Percentiles rank a stretch among this genome's conserved stretches.
Evolutionary conservation across 768 basidiomycete species (phyloP).

Genomic region (Clavaria fumosa): DNA sequence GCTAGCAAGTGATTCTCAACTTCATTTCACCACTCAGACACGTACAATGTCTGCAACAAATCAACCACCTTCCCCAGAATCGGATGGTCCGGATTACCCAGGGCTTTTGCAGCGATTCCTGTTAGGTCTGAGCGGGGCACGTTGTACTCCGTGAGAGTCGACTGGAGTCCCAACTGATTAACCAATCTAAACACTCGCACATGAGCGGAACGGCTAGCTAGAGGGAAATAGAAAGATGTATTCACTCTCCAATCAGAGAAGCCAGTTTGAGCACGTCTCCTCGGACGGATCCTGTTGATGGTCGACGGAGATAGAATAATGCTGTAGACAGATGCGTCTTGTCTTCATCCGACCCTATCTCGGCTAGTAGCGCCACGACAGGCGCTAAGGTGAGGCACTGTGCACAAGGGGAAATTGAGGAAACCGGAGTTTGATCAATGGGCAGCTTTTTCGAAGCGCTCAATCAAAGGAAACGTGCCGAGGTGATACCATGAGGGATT

Average conservation of each 20-base stretch:
- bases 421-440: not conserved
- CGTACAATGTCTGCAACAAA: constrained; percentile 33
- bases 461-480: constrained; percentile 32
- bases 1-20: too few species aligned
- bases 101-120: constrained; percentile 34
- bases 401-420: constrained; percentile 1
- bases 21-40: not conserved
- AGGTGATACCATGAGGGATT: constrained; percentile 75
- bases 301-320: constrained; percentile 41
- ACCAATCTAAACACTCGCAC: constrained; percentile 33
- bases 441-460: too few species aligned
- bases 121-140: constrained; percentile 43
- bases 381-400: constrained; percentile 63
- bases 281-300: constrained; percentile 47
- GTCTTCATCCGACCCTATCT: constrained; percentile 41
- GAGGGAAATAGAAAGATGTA: constrained; percentile 5
- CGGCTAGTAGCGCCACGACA: constrained; percentile 43
- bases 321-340: constrained; percentile 43
- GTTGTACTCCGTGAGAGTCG: constrained; percentile 42
- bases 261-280: constrained; percentile 46
- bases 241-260: constrained; percentile 38
- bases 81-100: constrained; percentile 29
- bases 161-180: constrained; percentile 38
- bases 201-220: not conserved
- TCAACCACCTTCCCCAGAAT: constrained; percentile 27